phyloP scores from a whole-genome alignment of 164 flowering plant genomes.

The Saururus chinensis region DNA sequence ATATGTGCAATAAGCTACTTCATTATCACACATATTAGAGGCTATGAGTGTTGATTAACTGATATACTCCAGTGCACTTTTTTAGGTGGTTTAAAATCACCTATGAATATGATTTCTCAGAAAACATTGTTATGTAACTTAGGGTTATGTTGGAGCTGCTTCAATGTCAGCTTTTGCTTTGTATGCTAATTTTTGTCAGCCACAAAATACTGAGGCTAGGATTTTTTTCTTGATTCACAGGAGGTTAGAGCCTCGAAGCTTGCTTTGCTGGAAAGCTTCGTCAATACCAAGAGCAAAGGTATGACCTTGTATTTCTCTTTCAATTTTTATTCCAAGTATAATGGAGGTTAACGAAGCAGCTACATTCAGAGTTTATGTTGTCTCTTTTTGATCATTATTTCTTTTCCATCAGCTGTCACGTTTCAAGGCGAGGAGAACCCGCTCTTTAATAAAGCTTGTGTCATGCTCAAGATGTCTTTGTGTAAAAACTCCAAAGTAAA shows the following conservation, averaged over 20 bases:
- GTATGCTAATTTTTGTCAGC: too few species aligned
- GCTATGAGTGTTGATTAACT: too few species aligned
- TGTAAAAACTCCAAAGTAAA: slow-evolving; percentile 23
- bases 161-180: too few species aligned
- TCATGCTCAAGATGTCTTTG: slow-evolving; percentile 22
- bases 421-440: slow-evolving; percentile 16
- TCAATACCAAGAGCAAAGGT: slow-evolving; percentile 67
- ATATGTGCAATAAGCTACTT: too few species aligned
- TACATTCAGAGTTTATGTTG: neutral
- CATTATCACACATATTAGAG: too few species aligned
- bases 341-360: neutral
- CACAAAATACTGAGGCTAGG: neutral
- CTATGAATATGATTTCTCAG: too few species aligned
- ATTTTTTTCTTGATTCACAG: slow-evolving; percentile 26
- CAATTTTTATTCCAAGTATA: too few species aligned
- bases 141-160: too few species aligned
- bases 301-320: neutral
- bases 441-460: slow-evolving; percentile 21
- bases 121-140: too few species aligned
- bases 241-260: slow-evolving; percentile 76
- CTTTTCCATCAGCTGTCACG: slow-evolving; percentile 23
- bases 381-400: neutral
- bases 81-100: too few species aligned
- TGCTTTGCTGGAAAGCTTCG: slow-evolving; percentile 85
- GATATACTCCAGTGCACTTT: too few species aligned